phyloP scores from a whole-genome alignment of 345 rosid species.

The Citrus unshiu region DNA sequence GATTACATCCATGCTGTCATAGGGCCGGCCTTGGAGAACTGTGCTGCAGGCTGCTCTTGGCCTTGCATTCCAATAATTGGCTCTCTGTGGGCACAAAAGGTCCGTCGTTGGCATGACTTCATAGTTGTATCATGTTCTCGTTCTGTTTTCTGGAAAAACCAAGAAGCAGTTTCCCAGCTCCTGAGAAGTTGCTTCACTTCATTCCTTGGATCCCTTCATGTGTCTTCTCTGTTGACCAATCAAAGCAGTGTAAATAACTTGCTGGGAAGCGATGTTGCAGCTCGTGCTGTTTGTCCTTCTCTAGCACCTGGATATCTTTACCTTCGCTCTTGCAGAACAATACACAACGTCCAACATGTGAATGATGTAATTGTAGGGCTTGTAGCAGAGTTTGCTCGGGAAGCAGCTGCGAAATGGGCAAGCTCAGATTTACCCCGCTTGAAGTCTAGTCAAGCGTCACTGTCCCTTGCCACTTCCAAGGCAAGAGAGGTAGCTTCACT shows the following conservation, averaged over 20 bases:
- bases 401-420: slow-evolving; percentile 30
- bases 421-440: slow-evolving; percentile 25
- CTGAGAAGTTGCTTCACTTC: slow-evolving; percentile 60
- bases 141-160: slow-evolving; percentile 43
- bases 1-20: slow-evolving; percentile 59
- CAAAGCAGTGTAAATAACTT: slow-evolving; percentile 40
- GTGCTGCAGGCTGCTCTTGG: slow-evolving; percentile 56
- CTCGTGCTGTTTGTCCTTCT: slow-evolving; percentile 21
- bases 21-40: slow-evolving; percentile 61
- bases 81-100: slow-evolving; percentile 69
- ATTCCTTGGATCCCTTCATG: slow-evolving; percentile 36
- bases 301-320: slow-evolving; percentile 58
- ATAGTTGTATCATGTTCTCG: slow-evolving; percentile 52
- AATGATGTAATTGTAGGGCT: slow-evolving; percentile 42
- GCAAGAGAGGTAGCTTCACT: slow-evolving; percentile 50
- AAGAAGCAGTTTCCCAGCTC: slow-evolving; percentile 55
- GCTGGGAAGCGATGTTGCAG: slow-evolving; percentile 38
- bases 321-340: slow-evolving; percentile 49
- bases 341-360: slow-evolving; percentile 33
- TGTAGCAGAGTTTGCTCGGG: slow-evolving; percentile 45
- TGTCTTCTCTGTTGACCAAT: slow-evolving; percentile 28
- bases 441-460: slow-evolving; percentile 44
- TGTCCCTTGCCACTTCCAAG: slow-evolving; percentile 37
- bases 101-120: slow-evolving; percentile 62
- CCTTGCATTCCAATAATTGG: slow-evolving; percentile 45